Evolutionary conservation across 257 asterid species (phyloP), one percentile per base, ranked within the genome.

Genomic region (Cinchona pubescens): DNA sequence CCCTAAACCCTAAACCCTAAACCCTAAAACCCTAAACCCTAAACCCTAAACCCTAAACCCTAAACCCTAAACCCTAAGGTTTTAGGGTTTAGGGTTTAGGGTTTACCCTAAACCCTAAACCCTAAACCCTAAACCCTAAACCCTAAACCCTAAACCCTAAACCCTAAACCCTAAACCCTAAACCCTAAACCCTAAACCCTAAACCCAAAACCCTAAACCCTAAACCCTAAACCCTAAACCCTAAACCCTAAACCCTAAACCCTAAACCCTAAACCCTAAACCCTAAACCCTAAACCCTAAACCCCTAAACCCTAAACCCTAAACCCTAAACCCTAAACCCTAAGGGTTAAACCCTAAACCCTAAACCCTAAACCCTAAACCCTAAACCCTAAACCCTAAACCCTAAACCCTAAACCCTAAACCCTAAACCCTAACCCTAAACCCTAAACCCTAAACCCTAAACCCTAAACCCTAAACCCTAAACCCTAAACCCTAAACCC

Each of bases 121-220:
- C 18, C 23, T 32, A 64, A 34, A 7, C 3, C 23, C 3, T 29
- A 34, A 34, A 12, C 6, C 43, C n/a, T 1, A 30, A 64, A 64
- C 43, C 45, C 45, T 29, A 64, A 64, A 5, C 40, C 0, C 7
- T 3, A 4, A 64, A 32, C 4, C n/a, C 1, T 64, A 64, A 64
- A 64, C n/a, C 4, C 45, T 1, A 64, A 64, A 64, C 69, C 69
- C 69, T 64, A 62, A 62, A 29, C 68, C 40, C 68, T 2, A 62
- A 62, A 1, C 1, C 68, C 40, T 62, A 29, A 62, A 62, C 16
- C 40, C 40, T 12, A 62, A 62, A 27, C 40, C 40, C 66, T 60
- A 60, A 60, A 14, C 7, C 7, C 66, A 3, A 60, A 62, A 29
- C 7, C 68, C 40, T 62, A 62, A 62, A 27, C 68, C 4, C 21